Base-by-base conservation (phyloP, 805 yeast species). In the Myxozyma kluyveri region DNA sequence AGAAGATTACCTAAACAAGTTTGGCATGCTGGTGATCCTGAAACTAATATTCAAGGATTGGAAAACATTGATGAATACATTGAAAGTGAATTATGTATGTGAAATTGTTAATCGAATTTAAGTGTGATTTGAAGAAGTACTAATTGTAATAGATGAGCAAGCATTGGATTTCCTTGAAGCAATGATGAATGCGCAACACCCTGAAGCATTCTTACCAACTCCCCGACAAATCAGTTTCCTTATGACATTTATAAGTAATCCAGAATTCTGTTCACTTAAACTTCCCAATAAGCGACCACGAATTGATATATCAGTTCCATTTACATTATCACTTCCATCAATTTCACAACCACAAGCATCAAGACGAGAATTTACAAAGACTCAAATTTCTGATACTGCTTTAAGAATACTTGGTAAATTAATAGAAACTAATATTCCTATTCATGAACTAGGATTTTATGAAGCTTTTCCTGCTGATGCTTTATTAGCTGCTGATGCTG, bases 51-150 rank as follows among this genome's bases (percentile, higher is more conserved):
- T 9, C 48, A 45, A 22, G 42, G 54, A 6, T 19, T 42, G 6
- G 52, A 44, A n/a, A 52, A 55, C 24, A 49, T 45, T 14, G 56
- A 55, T 21, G 39, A 49, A 3, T 37, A 41, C 23, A 47, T 55
- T 26, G 59, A 55, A 24, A 50, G 50, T 7, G 56, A 55, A 32
- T 26, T 55, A 12, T 55, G 59, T 55, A 42, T 10, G 59, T 41
- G 23, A 9, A 12, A 31, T 17, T 7, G 29, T 45, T 19, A 35
- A 10, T 14, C 23, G 14, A 18, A 23, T 4, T 18, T 17, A 14
- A 5, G 47, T n/a, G 17, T 9, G 42, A 3, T 14, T 24, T 18
- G 10, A 12, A 17, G 24, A 21, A 21, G n/a, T 18, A 18, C 39
- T 41, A 31, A 40, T 37, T 5, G 24, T n/a, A 6, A 2, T 23